A percentile compares a stretch with the other conserved stretches of the same genome.
phyloP scores from a whole-genome alignment of 2,329 filamentous ascomycete species.

The Aspergillus sp. region DNA sequence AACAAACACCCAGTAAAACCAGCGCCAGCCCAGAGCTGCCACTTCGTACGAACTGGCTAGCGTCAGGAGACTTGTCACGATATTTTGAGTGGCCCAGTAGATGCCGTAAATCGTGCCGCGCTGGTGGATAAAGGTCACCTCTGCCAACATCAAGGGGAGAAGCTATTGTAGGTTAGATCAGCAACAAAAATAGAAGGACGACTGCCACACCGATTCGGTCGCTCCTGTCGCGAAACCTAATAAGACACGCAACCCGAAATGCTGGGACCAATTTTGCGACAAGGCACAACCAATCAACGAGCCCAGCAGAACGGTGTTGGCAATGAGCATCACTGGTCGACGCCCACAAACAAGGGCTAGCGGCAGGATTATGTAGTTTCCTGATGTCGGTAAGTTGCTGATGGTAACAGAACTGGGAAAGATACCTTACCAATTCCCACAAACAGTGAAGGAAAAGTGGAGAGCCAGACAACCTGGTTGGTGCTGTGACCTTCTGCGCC shows the following conservation, averaged over 20 bases:
- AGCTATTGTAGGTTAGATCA: slow-evolving; percentile 19
- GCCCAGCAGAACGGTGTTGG: slow-evolving; percentile 34
- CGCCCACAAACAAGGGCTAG: slow-evolving; percentile 42
- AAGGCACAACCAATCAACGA: slow-evolving; percentile 38
- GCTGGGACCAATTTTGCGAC: slow-evolving; percentile 36
- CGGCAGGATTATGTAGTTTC: slow-evolving; percentile 43
- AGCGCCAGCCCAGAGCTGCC: slow-evolving; percentile 41
- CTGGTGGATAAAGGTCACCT: slow-evolving; percentile 46
- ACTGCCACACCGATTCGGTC: slow-evolving; percentile 34
- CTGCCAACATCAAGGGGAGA: slow-evolving; percentile 43
- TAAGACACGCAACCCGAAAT: slow-evolving; percentile 42
- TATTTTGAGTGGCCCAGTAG: slow-evolving; percentile 45
- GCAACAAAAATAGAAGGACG: too few relatives aligned
- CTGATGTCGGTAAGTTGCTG: slow-evolving; percentile 10
- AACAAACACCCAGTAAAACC: slow-evolving; percentile 47
- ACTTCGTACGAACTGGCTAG: slow-evolving; percentile 40
- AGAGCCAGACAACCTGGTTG: slow-evolving; percentile 36
- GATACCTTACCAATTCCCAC: slow-evolving; percentile 39
- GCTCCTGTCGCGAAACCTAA: slow-evolving; percentile 42
- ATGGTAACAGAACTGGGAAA: neutral
- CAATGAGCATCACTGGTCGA: slow-evolving; percentile 38
- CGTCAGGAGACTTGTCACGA: slow-evolving; percentile 34
- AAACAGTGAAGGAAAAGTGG: slow-evolving; percentile 42
- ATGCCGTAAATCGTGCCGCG: slow-evolving; percentile 39
- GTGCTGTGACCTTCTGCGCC: slow-evolving; percentile 25